These are phyloP conservation scores for Dissophora globulifera DNA, from an alignment of 192 early-diverging fungal genomes.

Conservation along the genomic window DNA sequence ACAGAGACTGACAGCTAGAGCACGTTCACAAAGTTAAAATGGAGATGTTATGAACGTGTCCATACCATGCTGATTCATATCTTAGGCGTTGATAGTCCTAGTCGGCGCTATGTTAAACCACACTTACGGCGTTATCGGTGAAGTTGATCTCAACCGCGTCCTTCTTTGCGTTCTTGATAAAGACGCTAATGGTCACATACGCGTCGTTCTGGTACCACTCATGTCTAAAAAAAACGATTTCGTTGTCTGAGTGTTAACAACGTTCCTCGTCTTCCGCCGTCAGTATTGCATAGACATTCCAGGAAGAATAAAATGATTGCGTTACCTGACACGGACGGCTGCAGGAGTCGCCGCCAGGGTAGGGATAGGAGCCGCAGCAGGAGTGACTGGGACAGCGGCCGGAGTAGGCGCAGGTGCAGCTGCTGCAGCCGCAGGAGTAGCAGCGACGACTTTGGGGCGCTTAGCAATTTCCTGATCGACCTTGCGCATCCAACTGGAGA, in stretches of 20 bases:
- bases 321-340: slow-evolving; percentile 40
- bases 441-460: slow-evolving; percentile 30
- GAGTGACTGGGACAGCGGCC: slow-evolving; percentile 3
- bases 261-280: no score
- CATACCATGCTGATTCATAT: background rate
- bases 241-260: no score
- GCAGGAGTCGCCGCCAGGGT: slow-evolving; percentile 27
- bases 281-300: no score
- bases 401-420: slow-evolving; percentile 15
- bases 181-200: slow-evolving; percentile 87
- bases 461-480: slow-evolving; percentile 70
- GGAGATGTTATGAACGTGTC: no score
- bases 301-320: slow-evolving; percentile 20
- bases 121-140: slow-evolving; percentile 51
- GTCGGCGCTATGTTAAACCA: background rate
- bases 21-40: no score
- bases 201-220: slow-evolving; percentile 99
- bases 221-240: slow-evolving; percentile 64
- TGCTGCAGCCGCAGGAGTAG: background rate
- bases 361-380: slow-evolving; percentile 22
- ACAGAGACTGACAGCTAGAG: slow-evolving; percentile 74
- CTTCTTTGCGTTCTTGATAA: slow-evolving; percentile 87
- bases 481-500: slow-evolving; percentile 65
- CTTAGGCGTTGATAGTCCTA: background rate
- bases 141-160: slow-evolving; percentile 79